phyloP scores from a whole-genome alignment of 2,329 filamentous ascomycete species.

The Penicillium brasilianum region DNA sequence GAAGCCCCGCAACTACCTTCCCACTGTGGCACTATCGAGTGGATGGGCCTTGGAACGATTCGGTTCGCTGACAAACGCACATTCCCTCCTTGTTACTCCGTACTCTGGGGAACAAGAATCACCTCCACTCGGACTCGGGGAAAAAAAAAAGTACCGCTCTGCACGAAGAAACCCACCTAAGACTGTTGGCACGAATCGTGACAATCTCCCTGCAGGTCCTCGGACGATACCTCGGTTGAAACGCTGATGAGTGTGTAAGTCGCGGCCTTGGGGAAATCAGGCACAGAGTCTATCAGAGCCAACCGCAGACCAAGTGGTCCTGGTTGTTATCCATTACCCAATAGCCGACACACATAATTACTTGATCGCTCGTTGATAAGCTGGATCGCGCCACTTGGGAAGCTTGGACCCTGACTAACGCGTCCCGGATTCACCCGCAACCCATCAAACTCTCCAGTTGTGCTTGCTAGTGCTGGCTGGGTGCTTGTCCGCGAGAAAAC shows the following conservation, averaged over 20 bases:
- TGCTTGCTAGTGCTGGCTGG: neutral
- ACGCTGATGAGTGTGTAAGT: constrained; percentile 3
- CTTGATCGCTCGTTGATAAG: constrained; percentile 16
- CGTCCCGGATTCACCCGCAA: constrained; percentile 29
- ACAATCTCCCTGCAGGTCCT: constrained; percentile 1
- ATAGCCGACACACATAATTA: constrained; percentile 22
- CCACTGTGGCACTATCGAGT: neutral
- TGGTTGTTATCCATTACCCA: constrained; percentile 17
- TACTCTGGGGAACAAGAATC: neutral
- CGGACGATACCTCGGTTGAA: constrained; percentile 9
- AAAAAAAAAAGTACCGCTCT: neutral
- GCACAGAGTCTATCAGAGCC: neutral
- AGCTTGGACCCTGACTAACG: constrained; percentile 33
- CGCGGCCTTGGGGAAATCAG: neutral
- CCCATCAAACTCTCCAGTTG: constrained; percentile 9
- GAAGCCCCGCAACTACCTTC: constrained; percentile 8
- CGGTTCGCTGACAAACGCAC: constrained; percentile 8
- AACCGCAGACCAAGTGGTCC: neutral
- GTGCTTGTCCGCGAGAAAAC: constrained; percentile 8
- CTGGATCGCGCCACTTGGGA: constrained; percentile 18
- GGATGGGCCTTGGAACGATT: neutral
- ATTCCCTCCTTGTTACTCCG: constrained; percentile 5
- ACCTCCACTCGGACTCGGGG: neutral
- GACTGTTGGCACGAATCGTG: neutral
- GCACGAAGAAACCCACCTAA: neutral